Evolutionary conservation across 1,284 basidiomycete genomes (phyloP).

Genomic region (Leccinum solheimii): DNA sequence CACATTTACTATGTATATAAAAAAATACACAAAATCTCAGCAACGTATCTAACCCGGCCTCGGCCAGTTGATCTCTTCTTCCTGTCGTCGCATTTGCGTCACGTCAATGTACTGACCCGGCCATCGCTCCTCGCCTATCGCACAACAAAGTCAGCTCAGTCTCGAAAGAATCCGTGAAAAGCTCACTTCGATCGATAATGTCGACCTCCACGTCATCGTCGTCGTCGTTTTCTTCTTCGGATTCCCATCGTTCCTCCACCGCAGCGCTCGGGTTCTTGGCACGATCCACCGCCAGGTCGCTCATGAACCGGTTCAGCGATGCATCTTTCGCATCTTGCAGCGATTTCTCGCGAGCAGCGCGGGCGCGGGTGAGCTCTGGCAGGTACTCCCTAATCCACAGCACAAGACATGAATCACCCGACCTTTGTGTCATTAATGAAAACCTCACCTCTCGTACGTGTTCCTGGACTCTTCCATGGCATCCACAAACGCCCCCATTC

Average conservation of each 20-base stretch:
- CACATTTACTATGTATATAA: background rate
- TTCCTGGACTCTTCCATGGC: constrained; percentile 86
- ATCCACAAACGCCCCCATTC: constrained; percentile 88
- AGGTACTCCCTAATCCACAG: constrained; percentile 73
- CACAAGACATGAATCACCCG: constrained; percentile 12
- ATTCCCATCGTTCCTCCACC: constrained; percentile 58
- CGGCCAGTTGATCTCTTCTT: constrained; percentile 64
- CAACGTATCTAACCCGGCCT: constrained; percentile 42
- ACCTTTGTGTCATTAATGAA: background rate
- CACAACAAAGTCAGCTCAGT: constrained; percentile 6
- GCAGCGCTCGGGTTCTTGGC: constrained; percentile 55
- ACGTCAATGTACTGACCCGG: constrained; percentile 72
- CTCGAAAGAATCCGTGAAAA: constrained; percentile 2
- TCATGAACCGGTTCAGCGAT: constrained; percentile 81
- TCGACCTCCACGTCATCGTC: constrained; percentile 57
- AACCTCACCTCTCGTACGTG: constrained; percentile 82
- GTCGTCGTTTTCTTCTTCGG: constrained; percentile 58
- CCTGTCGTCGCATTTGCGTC: constrained; percentile 52
- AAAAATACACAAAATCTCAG: background rate
- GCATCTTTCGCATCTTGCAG: constrained; percentile 73
- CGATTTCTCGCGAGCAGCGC: constrained; percentile 58
- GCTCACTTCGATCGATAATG: constrained; percentile 69
- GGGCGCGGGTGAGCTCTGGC: constrained; percentile 81
- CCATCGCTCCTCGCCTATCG: constrained; percentile 61
- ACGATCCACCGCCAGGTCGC: constrained; percentile 79